Conservation (phyloP, 768 basidiomycete species). For the Cyathus striatus region DNA sequence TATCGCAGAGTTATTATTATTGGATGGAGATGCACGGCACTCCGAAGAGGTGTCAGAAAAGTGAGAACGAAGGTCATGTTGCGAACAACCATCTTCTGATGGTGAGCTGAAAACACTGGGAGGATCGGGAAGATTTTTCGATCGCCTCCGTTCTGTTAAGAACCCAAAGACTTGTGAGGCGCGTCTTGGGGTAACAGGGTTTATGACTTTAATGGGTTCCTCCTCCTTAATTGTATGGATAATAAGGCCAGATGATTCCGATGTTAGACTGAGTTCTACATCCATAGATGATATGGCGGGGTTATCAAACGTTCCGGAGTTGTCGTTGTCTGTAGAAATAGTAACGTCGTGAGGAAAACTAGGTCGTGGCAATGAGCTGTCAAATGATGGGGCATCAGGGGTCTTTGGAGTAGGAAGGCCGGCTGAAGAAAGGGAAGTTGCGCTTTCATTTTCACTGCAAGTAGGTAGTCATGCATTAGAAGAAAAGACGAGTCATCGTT, state of each 20-base stretch:
- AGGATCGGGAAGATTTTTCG: slow-evolving; percentile 27
- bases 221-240: slow-evolving; percentile 13
- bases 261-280: slow-evolving; percentile 59
- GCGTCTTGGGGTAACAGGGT: slow-evolving; percentile 52
- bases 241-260: slow-evolving; percentile 30
- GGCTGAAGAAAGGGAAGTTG: slow-evolving; percentile 42
- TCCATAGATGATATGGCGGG: slow-evolving; percentile 69
- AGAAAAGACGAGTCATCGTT: too few species aligned
- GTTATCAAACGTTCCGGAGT: slow-evolving; percentile 33
- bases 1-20: slow-evolving; percentile 9
- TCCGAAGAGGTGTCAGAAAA: slow-evolving; percentile 21
- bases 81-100: slow-evolving; percentile 22
- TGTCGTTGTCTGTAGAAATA: slow-evolving; percentile 41
- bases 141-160: slow-evolving; percentile 44
- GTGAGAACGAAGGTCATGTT: slow-evolving; percentile 13
- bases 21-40: slow-evolving; percentile 10
- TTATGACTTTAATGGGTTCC: slow-evolving; percentile 25
- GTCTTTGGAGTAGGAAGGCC: slow-evolving; percentile 49
- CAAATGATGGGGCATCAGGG: slow-evolving; percentile 31
- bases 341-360: slow-evolving; percentile 28
- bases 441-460: slow-evolving; percentile 38
- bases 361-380: slow-evolving; percentile 23
- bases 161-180: slow-evolving; percentile 78
- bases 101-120: slow-evolving; percentile 36
- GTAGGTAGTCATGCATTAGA: slow-evolving; percentile 1